phyloP scores from a whole-genome alignment of 2,329 filamentous ascomycete genomes.

The Penicillium sp. region DNA sequence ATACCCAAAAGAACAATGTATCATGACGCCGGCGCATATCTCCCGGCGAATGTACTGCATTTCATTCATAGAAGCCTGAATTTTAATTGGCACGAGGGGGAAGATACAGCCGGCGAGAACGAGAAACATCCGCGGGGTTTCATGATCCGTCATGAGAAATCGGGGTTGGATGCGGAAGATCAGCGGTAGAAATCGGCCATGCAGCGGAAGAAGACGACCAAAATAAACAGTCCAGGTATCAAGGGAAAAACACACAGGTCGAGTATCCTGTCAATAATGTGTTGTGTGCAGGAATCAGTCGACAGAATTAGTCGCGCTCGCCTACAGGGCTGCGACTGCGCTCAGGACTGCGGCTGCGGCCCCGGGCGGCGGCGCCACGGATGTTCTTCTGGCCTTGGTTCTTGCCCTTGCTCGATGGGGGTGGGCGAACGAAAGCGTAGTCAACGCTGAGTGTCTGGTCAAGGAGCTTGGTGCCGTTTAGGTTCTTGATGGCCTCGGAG shows the following conservation, averaged over 20 bases:
- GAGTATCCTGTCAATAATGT: slow-evolving; percentile 13
- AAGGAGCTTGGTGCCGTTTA: slow-evolving; percentile 66
- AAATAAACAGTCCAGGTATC: slow-evolving; percentile 24
- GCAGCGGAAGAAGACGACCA: slow-evolving; percentile 20
- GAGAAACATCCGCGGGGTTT: slow-evolving; percentile 11
- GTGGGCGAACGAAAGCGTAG: slow-evolving; percentile 70
- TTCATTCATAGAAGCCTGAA: background rate
- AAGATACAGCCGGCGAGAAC: slow-evolving; percentile 34
- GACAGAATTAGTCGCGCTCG: slow-evolving; percentile 40
- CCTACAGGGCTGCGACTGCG: slow-evolving; percentile 54
- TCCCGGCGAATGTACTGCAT: slow-evolving; percentile 16
- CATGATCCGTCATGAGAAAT: slow-evolving; percentile 20
- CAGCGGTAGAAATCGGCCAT: slow-evolving; percentile 14
- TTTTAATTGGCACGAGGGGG: background rate
- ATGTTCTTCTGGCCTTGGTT: slow-evolving; percentile 50
- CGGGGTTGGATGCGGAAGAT: slow-evolving; percentile 13
- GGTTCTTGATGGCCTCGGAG: slow-evolving; percentile 66
- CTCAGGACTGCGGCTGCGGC: slow-evolving; percentile 53
- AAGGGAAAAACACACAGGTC: slow-evolving; percentile 14
- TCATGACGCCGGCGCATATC: slow-evolving; percentile 38
- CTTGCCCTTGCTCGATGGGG: slow-evolving; percentile 53
- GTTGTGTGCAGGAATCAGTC: slow-evolving; percentile 12
- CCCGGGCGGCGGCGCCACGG: slow-evolving; percentile 44
- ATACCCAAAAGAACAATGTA: slow-evolving; percentile 37
- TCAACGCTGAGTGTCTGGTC: slow-evolving; percentile 71